Conservation (phyloP, 495 filamentous ascomycete species). For the Neurospora sp. region DNA sequence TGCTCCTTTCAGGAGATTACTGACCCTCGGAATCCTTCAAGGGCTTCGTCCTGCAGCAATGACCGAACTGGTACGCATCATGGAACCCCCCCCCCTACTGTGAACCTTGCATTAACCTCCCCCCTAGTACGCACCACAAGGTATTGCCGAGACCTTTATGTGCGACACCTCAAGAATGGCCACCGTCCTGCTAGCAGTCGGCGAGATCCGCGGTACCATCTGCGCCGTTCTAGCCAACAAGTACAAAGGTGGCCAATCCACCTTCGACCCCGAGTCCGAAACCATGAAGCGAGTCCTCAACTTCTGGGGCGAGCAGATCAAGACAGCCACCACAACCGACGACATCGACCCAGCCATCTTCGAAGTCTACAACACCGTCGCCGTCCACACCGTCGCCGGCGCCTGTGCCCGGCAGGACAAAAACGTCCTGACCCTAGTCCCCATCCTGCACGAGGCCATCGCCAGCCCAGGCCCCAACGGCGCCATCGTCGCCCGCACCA, state of each 20-base stretch:
- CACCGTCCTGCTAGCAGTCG: not conserved
- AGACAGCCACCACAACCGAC: conserved; percentile 2
- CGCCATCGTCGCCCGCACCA: conserved; percentile 17
- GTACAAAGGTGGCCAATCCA: conserved; percentile 20
- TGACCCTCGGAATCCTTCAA: conserved; percentile 34
- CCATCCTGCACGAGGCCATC: conserved; percentile 11
- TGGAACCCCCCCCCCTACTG: not conserved
- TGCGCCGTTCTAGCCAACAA: conserved; percentile 26
- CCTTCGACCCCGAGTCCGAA: conserved; percentile 16
- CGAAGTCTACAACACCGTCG: conserved; percentile 11
- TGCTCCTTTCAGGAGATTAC: conserved; percentile 2
- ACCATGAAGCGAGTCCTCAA: conserved; percentile 12
- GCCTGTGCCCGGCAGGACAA: conserved; percentile 21
- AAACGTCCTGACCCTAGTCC: conserved; percentile 9
- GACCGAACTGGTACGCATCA: conserved; percentile 21
- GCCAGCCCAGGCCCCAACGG: conserved; percentile 10
- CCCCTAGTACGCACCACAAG: conserved; percentile 15
- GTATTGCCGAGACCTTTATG: conserved; percentile 16
- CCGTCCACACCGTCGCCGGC: conserved; percentile 19
- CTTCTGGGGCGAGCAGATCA: conserved; percentile 15
- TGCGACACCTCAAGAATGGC: conserved; percentile 8
- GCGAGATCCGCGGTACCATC: conserved; percentile 19
- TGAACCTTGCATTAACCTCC: conserved; percentile 2
- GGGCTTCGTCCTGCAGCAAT: conserved; percentile 32
- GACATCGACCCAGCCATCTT: conserved; percentile 9